Conservation (phyloP, 306 rosid species). For the Carpinus fangiana region DNA sequence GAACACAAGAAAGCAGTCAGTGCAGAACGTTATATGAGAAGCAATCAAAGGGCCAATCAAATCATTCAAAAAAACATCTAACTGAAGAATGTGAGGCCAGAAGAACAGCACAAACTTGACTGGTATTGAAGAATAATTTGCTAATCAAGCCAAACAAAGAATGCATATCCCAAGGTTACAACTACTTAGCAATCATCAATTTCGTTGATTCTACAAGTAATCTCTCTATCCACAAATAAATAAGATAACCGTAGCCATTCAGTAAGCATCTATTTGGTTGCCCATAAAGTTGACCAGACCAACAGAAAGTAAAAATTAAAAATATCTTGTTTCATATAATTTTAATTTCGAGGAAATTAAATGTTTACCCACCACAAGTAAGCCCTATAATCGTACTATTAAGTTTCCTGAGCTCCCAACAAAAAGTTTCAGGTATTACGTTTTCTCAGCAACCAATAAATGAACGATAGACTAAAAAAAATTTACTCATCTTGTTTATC, state of each 20-base stretch:
- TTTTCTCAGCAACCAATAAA: background rate
- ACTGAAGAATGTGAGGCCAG: background rate
- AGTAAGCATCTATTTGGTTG: background rate
- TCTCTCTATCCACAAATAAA: background rate
- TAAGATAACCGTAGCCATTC: slow-evolving; percentile 1
- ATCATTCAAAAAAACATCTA: background rate
- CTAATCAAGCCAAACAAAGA: background rate
- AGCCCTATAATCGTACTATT: background rate
- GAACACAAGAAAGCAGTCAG: slow-evolving; percentile 30
- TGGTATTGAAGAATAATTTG: background rate
- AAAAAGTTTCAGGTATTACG: background rate
- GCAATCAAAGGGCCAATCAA: slow-evolving; percentile 4
- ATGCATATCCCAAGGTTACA: background rate
- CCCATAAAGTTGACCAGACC: background rate
- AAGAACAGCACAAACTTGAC: background rate
- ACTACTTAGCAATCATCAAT: background rate
- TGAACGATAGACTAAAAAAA: background rate
- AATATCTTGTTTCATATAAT: background rate
- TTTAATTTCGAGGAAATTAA: background rate
- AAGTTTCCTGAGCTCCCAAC: background rate
- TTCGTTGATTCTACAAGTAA: background rate
- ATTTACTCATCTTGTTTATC: background rate
- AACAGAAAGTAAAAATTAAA: background rate
- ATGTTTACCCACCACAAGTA: background rate
- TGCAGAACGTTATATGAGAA: background rate